phyloP scores from a whole-genome alignment of 1,284 basidiomycete genomes.

The Cerioporus squamosus region DNA sequence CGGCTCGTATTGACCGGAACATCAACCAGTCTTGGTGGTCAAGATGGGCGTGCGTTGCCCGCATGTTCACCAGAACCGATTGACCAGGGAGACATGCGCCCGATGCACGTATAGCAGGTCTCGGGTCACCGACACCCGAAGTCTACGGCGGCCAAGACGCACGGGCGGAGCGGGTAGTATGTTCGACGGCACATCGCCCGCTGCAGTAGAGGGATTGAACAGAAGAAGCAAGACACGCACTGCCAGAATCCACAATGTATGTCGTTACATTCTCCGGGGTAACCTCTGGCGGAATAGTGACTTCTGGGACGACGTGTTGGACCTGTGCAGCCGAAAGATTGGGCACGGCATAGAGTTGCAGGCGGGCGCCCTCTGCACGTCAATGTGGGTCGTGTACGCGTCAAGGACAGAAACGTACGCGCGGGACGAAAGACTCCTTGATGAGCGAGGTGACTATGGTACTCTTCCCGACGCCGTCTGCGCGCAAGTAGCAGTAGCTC shows the following conservation, averaged over 20 bases:
- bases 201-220: background rate
- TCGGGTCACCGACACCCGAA: too few relatives aligned
- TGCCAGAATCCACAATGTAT: constrained; percentile 93
- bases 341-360: background rate
- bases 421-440: constrained; percentile 90
- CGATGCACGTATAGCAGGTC: too few relatives aligned
- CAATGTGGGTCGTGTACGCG: constrained; percentile 2
- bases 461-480: constrained; percentile 94
- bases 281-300: constrained; percentile 94
- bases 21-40: too few relatives aligned
- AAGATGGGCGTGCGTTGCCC: too few relatives aligned
- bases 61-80: too few relatives aligned
- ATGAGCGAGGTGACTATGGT: constrained; percentile 95
- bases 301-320: constrained; percentile 91
- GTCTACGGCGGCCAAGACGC: too few relatives aligned
- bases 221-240: constrained; percentile 49
- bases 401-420: constrained; percentile 56
- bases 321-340: constrained; percentile 52
- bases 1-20: background rate
- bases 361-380: background rate
- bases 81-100: too few relatives aligned
- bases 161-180: background rate
- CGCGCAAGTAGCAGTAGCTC: background rate
- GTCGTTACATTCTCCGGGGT: constrained; percentile 96
- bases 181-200: too few relatives aligned